A percentile compares a stretch with the other conserved stretches of the same genome.
Conservation (phyloP, 2,329 filamentous ascomycete genomes). For the Grosmannia serpens region DNA sequence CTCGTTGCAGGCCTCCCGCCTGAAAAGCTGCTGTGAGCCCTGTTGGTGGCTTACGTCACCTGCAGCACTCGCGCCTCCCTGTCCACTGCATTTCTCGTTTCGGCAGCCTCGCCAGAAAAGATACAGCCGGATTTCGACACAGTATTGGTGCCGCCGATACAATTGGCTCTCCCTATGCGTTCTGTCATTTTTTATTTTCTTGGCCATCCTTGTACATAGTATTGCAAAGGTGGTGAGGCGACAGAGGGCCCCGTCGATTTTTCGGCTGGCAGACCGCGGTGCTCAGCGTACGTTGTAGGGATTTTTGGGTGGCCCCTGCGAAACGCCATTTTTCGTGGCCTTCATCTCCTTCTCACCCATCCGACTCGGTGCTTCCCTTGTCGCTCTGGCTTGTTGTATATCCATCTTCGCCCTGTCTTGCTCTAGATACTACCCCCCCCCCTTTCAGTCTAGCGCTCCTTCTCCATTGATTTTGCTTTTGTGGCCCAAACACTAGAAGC, state of each 20-base stretch:
- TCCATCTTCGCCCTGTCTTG: neutral
- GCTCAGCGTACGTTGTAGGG: neutral
- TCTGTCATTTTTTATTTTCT: too few relatives aligned
- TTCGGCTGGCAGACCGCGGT: neutral
- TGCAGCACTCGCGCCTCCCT: too few relatives aligned
- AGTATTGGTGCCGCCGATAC: too few relatives aligned
- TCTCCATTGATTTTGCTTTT: neutral
- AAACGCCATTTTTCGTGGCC: neutral
- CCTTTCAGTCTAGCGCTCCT: neutral
- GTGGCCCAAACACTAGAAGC: neutral
- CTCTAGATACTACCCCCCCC: neutral
- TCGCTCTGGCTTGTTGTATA: neutral
- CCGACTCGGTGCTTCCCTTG: neutral
- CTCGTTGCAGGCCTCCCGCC: too few relatives aligned
- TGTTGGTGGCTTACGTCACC: too few relatives aligned
- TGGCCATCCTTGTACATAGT: too few relatives aligned
- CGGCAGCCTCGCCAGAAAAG: too few relatives aligned
- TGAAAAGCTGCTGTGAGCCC: too few relatives aligned
- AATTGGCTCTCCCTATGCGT: too few relatives aligned
- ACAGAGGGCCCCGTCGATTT: neutral
- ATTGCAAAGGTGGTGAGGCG: neutral
- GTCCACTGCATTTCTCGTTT: too few relatives aligned
- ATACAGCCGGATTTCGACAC: too few relatives aligned
- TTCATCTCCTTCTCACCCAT: neutral
- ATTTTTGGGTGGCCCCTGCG: neutral